These are phyloP conservation scores for Fereydounia khargensis DNA, from an alignment of 1,284 basidiomycete genomes.

Conservation along the genomic window DNA sequence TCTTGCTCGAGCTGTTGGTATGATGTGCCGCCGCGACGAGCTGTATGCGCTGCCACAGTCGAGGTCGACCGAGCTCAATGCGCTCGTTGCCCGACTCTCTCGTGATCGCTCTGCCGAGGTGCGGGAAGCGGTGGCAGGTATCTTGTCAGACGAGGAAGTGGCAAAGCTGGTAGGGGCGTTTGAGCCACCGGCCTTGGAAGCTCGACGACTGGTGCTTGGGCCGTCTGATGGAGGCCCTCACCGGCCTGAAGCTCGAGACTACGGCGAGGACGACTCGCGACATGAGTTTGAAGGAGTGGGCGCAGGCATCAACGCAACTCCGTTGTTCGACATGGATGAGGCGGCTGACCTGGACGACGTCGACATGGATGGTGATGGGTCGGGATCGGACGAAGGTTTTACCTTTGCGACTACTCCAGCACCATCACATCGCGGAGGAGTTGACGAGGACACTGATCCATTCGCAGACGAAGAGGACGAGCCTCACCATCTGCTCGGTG, in stretches of 20 bases:
- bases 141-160: conserved; percentile 20
- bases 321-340: conserved; percentile 1
- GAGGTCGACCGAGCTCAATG: conserved; percentile 25
- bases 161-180: not conserved
- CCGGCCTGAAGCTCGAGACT: conserved; percentile 16
- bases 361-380: not conserved
- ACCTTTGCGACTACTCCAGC: no score
- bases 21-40: conserved; percentile 58
- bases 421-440: no score
- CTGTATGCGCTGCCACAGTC: conserved; percentile 49
- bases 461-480: conserved; percentile 18
- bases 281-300: no score
- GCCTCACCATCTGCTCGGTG: conserved; percentile 33
- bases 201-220: conserved; percentile 41
- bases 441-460: conserved; percentile 12
- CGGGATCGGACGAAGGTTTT: no score
- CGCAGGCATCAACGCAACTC: no score
- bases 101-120: conserved; percentile 45
- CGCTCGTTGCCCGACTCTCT: conserved; percentile 35
- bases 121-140: conserved; percentile 20
- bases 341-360: not conserved
- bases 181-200: not conserved
- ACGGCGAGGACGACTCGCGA: conserved; percentile 1
- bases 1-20: conserved; percentile 69
- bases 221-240: conserved; percentile 45